phyloP scores from a whole-genome alignment of 2,329 filamentous ascomycete species.

The Neonectria faginata region DNA sequence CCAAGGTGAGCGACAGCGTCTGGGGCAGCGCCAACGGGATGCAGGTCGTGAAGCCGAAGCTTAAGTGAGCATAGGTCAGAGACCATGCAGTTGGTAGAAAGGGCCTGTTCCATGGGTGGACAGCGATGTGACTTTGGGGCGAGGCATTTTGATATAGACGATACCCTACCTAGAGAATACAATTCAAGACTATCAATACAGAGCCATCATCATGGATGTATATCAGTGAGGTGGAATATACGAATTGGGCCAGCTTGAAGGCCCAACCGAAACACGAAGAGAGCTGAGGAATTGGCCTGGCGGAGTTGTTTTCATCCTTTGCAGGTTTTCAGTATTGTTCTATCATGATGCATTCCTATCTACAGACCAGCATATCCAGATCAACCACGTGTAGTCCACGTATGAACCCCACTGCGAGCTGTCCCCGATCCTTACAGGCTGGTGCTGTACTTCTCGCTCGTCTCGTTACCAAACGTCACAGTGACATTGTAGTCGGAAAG shows the following conservation, averaged over 20 bases:
- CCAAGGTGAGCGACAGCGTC: constrained; percentile 77
- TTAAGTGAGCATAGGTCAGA: constrained; percentile 34
- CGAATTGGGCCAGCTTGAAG: no score
- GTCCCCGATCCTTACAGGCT: neutral
- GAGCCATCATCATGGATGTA: neutral
- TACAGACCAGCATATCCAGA: neutral
- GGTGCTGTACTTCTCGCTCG: constrained; percentile 40
- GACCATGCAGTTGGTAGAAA: constrained; percentile 9
- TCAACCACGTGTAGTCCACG: neutral
- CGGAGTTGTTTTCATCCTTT: neutral
- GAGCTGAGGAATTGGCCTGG: neutral
- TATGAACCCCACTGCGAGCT: neutral
- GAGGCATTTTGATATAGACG: constrained; percentile 38
- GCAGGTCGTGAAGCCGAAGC: constrained; percentile 51
- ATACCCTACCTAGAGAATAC: constrained; percentile 43
- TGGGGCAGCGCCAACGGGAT: constrained; percentile 75
- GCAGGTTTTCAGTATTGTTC: neutral
- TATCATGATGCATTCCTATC: neutral
- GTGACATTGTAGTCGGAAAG: constrained; percentile 44
- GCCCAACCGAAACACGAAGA: neutral
- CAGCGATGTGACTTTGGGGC: constrained; percentile 18
- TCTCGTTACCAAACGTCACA: constrained; percentile 39
- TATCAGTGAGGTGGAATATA: no score
- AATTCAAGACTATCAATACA: constrained; percentile 8
- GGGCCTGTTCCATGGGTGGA: neutral